phyloP scores from a whole-genome alignment of 1,139 yeast species.

The Groenewaldozyma sp. region DNA sequence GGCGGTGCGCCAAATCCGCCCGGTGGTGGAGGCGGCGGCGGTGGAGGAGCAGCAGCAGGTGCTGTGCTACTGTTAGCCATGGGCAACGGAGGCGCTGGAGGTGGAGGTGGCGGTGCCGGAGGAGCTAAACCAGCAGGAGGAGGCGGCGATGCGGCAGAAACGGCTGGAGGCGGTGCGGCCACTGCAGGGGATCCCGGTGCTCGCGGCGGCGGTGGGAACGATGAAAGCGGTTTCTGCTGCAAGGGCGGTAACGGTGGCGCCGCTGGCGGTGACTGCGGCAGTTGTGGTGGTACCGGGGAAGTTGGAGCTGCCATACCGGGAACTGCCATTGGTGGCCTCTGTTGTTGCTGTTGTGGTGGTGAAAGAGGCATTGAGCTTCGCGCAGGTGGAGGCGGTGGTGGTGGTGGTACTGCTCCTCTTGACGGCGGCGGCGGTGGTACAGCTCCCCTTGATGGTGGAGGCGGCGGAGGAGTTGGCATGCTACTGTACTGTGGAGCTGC shows the following conservation, averaged over 20 bases:
- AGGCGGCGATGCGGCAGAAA: slow-evolving; percentile 24
- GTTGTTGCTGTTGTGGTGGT: slow-evolving; percentile 17
- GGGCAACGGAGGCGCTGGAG: slow-evolving; percentile 15
- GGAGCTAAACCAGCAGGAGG: slow-evolving; percentile 27
- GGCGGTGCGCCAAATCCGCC: slow-evolving; percentile 17
- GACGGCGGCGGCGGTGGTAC: slow-evolving; percentile 24
- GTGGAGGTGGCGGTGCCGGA: slow-evolving; percentile 25
- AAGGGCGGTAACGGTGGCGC: slow-evolving; percentile 19
- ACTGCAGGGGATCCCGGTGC: slow-evolving; percentile 18
- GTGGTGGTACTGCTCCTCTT: slow-evolving; percentile 25
- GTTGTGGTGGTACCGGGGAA: slow-evolving; percentile 12
- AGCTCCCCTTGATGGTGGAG: slow-evolving; percentile 14
- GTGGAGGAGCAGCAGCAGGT: slow-evolving; percentile 17
- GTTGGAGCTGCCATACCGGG: slow-evolving; percentile 2
- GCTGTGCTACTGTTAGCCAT: too few species aligned
- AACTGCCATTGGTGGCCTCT: slow-evolving; percentile 26
- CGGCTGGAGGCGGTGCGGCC: slow-evolving; percentile 19
- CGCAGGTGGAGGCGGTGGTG: slow-evolving; percentile 16
- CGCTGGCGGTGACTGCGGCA: slow-evolving; percentile 20
- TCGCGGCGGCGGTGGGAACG: slow-evolving; percentile 17
- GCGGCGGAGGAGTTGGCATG: slow-evolving; percentile 24
- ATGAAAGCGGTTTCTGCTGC: slow-evolving; percentile 13
- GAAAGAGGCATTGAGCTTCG: slow-evolving; percentile 10
- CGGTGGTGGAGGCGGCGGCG: slow-evolving; percentile 24
- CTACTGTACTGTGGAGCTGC: slow-evolving; percentile 20